Evolutionary conservation across 306 rosid genomes (phyloP).

Genomic region (Bauhinia variegata): DNA sequence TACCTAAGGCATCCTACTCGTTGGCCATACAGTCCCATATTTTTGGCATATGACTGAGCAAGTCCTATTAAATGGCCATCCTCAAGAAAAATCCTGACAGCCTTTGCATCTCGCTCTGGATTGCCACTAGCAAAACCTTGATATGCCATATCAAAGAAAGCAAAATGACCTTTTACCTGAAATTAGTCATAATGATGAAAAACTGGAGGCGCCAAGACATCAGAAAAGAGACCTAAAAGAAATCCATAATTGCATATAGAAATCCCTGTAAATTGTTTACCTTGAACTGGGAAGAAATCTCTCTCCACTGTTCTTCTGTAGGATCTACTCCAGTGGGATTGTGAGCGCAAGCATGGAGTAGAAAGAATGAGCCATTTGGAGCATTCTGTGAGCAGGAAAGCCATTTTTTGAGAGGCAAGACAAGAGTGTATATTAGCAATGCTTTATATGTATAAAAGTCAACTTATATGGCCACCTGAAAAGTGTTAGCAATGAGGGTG

Average conservation of each 20-base stretch:
- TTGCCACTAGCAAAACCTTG: slow-evolving; percentile 99
- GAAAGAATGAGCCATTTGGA: slow-evolving; percentile 90
- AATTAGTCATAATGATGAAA: slow-evolving; percentile 34
- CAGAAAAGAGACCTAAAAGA: background rate
- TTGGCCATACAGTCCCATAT: slow-evolving; percentile 98
- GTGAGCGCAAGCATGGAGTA: slow-evolving; percentile 98
- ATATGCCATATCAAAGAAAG: slow-evolving; percentile 98
- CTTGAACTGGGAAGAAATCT: slow-evolving; percentile 79
- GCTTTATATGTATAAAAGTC: slow-evolving; percentile 3
- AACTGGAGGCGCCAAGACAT: slow-evolving; percentile 12
- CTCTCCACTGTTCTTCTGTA: slow-evolving; percentile 90
- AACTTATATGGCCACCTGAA: slow-evolving; percentile 2
- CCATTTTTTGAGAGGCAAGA: slow-evolving; percentile 26
- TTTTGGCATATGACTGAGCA: slow-evolving; percentile 96
- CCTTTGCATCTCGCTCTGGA: slow-evolving; percentile 85
- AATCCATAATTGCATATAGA: slow-evolving; percentile 18
- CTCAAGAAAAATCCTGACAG: slow-evolving; percentile 84
- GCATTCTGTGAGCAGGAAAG: slow-evolving; percentile 64
- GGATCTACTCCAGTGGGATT: slow-evolving; percentile 99
- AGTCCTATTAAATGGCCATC: slow-evolving; percentile 89
- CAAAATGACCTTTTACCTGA: slow-evolving; percentile 87
- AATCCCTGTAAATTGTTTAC: slow-evolving; percentile 41
- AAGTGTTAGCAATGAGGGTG: slow-evolving; percentile 20
- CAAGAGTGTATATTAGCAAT: slow-evolving; percentile 34
- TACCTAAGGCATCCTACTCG: slow-evolving; percentile 97